Conservation (phyloP, 768 basidiomycete genomes). For the Holtermannia corniformis region DNA sequence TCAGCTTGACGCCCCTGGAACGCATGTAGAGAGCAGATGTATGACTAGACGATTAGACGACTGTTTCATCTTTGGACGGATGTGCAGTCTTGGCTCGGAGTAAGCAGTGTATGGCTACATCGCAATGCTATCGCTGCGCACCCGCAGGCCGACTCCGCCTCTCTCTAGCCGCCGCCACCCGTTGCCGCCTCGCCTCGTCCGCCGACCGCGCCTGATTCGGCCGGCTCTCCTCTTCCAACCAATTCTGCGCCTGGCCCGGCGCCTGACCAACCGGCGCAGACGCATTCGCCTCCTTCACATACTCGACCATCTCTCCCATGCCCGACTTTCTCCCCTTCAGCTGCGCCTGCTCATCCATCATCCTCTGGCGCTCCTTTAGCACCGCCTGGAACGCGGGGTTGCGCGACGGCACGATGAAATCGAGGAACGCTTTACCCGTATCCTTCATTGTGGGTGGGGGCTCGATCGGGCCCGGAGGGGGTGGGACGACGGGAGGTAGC, state of each 20-base stretch:
- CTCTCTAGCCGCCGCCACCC: slow-evolving; percentile 13
- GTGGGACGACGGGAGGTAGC: slow-evolving; percentile 4
- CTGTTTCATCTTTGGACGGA: too few species aligned
- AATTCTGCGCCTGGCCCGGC: slow-evolving; percentile 4
- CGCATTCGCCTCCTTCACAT: background rate
- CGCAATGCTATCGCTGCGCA: too few species aligned
- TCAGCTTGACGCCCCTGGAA: slow-evolving; percentile 83
- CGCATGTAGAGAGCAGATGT: slow-evolving; percentile 56
- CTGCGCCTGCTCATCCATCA: background rate
- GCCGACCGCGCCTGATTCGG: background rate
- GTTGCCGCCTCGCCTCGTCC: slow-evolving; percentile 5
- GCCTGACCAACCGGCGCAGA: background rate
- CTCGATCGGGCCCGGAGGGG: slow-evolving; percentile 3
- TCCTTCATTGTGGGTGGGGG: slow-evolving; percentile 6
- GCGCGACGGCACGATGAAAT: background rate
- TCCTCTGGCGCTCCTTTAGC: background rate
- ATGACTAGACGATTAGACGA: background rate
- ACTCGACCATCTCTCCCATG: background rate
- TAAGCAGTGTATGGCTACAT: too few species aligned
- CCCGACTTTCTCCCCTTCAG: background rate
- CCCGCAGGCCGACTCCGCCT: slow-evolving; percentile 4
- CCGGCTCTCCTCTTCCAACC: background rate
- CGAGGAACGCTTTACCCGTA: background rate
- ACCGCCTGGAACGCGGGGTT: background rate
- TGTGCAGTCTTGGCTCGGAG: too few species aligned